Base-by-base conservation (phyloP, 1,284 basidiomycete species). In the Cryptococcus hybrid region DNA sequence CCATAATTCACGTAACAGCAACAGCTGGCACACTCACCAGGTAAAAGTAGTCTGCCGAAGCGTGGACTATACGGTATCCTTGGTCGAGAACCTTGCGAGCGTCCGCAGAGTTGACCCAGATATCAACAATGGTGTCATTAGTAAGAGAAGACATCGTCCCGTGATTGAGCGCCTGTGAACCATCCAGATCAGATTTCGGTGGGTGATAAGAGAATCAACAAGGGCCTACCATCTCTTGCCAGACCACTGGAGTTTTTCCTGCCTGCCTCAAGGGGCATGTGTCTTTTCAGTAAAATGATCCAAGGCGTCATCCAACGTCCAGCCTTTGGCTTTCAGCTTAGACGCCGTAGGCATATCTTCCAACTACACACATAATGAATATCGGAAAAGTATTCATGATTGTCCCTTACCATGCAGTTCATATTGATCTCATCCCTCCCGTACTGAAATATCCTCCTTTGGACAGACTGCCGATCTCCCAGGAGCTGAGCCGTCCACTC, bases 351-450 rank as follows among this genome's bases (percentile, higher is more conserved):
- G 75, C 4, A 75, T 65, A 70, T 91, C 89, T 35, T 84, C 71
- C 0, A 51, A 46, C 65, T 64, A 58, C 63, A 68, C n/a, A 44
- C 12, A 7, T 44, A 18, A 42, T 42, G 11, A n/a, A 42, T 11
- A 42, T 15, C 49, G 52, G 52, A 35, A 37, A 15, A 30, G 35
- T 18, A 18, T 18, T 18, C 18, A 18, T 18, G 18, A 18, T 18
- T 18, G 18, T 18, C 18, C 18, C 66, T 45, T 46, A 78, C 77
- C 70, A 89, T 92, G 75, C 89, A 91, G 45, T 80, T 80, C 7
- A 73, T 69, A 69, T 91, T 91, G 60, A 92, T 73, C 75, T 93
- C 90, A 70, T 93, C 91, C 0, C 90, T 1, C 91, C 91, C 0
- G 88, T 88, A 62, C 84, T 85, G 71, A 93, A 85, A 58, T 88